phyloP scores from a whole-genome alignment of 768 basidiomycete genomes.

The Panellus pusillus region DNA sequence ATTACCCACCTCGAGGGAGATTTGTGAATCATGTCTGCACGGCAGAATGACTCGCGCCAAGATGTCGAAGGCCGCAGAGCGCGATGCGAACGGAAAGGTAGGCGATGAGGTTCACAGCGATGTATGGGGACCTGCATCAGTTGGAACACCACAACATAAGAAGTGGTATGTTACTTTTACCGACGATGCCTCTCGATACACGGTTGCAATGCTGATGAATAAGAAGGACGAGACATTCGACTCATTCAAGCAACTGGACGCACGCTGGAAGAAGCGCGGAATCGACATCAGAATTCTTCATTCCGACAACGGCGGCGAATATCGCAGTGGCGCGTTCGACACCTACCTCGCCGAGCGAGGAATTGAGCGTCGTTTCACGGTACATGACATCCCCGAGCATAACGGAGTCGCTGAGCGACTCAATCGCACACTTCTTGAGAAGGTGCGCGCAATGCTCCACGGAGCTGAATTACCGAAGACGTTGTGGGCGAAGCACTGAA shows the following conservation, averaged over 20 bases:
- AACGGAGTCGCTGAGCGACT: slow-evolving; percentile 38
- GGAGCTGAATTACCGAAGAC: slow-evolving; percentile 24
- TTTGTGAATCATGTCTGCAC: slow-evolving; percentile 30
- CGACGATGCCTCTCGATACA: slow-evolving; percentile 30
- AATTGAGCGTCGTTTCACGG: slow-evolving; percentile 20
- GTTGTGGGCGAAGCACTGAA: slow-evolving; percentile 33
- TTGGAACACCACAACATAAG: slow-evolving; percentile 20
- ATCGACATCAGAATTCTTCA: slow-evolving; percentile 27
- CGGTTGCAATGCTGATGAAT: slow-evolving; percentile 23
- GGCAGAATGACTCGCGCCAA: slow-evolving; percentile 29
- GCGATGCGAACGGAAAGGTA: slow-evolving; percentile 21
- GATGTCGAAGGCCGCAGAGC: slow-evolving; percentile 24
- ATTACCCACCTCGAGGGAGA: slow-evolving; percentile 14
- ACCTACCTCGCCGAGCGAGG: slow-evolving; percentile 21
- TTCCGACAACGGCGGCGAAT: slow-evolving; percentile 32
- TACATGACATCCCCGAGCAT: slow-evolving; percentile 29
- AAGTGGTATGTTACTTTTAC: slow-evolving; percentile 34
- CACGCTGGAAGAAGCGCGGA: slow-evolving; percentile 25
- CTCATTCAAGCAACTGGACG: slow-evolving; percentile 25
- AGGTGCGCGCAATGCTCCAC: slow-evolving; percentile 29
- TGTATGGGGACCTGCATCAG: slow-evolving; percentile 35
- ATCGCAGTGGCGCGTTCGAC: slow-evolving; percentile 22
- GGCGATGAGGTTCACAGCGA: slow-evolving; percentile 35
- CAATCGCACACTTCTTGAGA: slow-evolving; percentile 24
- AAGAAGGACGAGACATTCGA: slow-evolving; percentile 29